phyloP scores from a whole-genome alignment of 371 early-diverging fungal genomes.

The Mucor racemosus region DNA sequence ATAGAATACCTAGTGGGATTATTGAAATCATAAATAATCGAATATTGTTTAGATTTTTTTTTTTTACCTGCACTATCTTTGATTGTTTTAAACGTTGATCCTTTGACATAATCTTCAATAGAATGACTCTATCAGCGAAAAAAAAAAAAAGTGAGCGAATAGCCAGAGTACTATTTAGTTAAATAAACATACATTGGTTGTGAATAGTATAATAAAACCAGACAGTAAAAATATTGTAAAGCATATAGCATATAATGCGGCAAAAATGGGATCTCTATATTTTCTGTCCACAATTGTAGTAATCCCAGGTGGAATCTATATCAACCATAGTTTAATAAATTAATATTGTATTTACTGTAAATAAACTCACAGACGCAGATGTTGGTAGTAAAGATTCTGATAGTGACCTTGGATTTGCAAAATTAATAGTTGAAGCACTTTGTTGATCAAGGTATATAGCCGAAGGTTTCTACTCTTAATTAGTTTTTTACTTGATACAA shows the following conservation, averaged over 20 bases:
- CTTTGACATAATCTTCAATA: slow-evolving; percentile 45
- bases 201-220: slow-evolving; percentile 54
- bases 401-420: slow-evolving; percentile 27
- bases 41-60: neutral
- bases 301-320: slow-evolving; percentile 48
- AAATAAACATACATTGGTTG: slow-evolving; percentile 55
- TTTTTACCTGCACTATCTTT: slow-evolving; percentile 60
- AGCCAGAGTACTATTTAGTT: neutral
- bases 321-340: neutral
- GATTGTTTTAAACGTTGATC: slow-evolving; percentile 58
- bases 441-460: slow-evolving; percentile 61
- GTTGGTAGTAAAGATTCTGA: slow-evolving; percentile 52
- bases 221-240: slow-evolving; percentile 45
- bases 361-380: slow-evolving; percentile 38
- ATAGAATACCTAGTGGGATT: slow-evolving; percentile 46
- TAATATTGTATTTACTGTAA: too few species aligned
- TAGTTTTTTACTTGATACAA: neutral
- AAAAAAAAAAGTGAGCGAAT: neutral
- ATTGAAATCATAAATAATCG: neutral
- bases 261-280: slow-evolving; percentile 63
- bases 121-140: slow-evolving; percentile 31
- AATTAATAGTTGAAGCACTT: slow-evolving; percentile 30
- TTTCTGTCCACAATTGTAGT: slow-evolving; percentile 43
- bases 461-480: slow-evolving; percentile 51
- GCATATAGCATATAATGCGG: slow-evolving; percentile 46